Evolutionary conservation across 1,139 yeast species (phyloP).

Genomic region (Hyphopichia buzzinii): DNA sequence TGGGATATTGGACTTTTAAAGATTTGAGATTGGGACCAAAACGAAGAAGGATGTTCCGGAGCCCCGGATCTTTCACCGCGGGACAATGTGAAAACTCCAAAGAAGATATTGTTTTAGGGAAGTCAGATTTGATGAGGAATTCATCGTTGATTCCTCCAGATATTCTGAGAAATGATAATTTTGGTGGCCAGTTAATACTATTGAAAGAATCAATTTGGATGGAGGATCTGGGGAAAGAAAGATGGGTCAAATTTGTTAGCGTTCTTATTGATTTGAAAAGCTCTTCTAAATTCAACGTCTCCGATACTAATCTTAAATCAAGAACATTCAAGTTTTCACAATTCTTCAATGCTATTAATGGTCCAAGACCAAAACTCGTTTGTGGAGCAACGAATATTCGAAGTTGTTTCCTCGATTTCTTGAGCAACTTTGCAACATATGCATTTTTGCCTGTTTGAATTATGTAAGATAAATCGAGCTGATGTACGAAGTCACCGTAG

Average conservation of each 20-base stretch:
- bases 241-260: conserved; percentile 60
- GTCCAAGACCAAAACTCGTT: conserved; percentile 90
- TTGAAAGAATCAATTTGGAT: conserved; percentile 65
- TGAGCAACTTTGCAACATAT: conserved; percentile 73
- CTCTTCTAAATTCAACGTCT: conserved; percentile 79
- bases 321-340: conserved; percentile 64
- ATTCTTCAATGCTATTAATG: conserved; percentile 70
- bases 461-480: conserved; percentile 70
- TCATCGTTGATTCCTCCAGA: conserved; percentile 90
- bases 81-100: conserved; percentile 91
- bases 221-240: conserved; percentile 88
- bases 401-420: conserved; percentile 67
- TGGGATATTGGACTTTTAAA: conserved; percentile 75
- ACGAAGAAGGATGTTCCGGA: conserved; percentile 56
- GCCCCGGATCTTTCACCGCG: conserved; percentile 56
- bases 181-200: conserved; percentile 72
- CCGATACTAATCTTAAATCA: conserved; percentile 87
- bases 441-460: conserved; percentile 95
- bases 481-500: conserved; percentile 45
- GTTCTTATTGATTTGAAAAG: conserved; percentile 71
- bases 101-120: conserved; percentile 70
- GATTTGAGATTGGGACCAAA: conserved; percentile 65
- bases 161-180: conserved; percentile 64
- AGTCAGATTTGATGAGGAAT: conserved; percentile 61
- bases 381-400: conserved; percentile 85